Conservation (phyloP, 345 rosid species). For the Capsella bursapastoris region DNA sequence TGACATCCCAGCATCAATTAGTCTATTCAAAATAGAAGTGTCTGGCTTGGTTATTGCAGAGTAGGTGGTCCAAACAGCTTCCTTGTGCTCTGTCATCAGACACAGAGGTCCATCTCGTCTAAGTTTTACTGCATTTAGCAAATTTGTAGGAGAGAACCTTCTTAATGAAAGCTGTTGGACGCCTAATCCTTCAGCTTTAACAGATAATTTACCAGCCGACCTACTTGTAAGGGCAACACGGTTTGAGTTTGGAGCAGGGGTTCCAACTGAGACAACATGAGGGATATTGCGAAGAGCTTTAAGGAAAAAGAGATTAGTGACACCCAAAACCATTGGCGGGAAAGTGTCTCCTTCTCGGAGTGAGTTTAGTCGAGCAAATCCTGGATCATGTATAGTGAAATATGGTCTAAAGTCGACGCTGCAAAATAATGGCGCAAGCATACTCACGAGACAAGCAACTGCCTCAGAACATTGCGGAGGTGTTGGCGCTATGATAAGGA, state of each 20-base stretch:
- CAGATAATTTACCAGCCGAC: constrained; percentile 72
- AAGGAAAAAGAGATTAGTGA: constrained; percentile 93
- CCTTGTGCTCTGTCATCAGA: constrained; percentile 98
- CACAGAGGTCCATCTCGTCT: constrained; percentile 96
- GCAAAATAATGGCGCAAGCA: constrained; percentile 83
- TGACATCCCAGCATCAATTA: constrained; percentile 91
- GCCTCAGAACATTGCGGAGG: constrained; percentile 98
- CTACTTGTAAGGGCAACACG: constrained; percentile 59
- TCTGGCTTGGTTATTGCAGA: constrained; percentile 88
- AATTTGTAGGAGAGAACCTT: constrained; percentile 85
- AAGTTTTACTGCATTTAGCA: constrained; percentile 80
- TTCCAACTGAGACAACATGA: constrained; percentile 92
- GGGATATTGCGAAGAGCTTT: constrained; percentile 86
- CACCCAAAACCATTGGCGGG: constrained; percentile 96
- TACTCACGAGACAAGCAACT: constrained; percentile 92
- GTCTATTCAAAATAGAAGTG: constrained; percentile 91
- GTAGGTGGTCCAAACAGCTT: constrained; percentile 93
- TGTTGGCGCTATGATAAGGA: constrained; percentile 90
- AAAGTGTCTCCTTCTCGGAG: constrained; percentile 79
- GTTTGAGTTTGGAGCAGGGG: constrained; percentile 67
- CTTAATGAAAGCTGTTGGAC: constrained; percentile 79
- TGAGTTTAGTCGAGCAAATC: constrained; percentile 69
- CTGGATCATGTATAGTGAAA: constrained; percentile 96
- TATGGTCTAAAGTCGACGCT: constrained; percentile 98
- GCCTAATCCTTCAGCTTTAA: constrained; percentile 75